Base-by-base conservation (phyloP, 805 yeast genomes). In the Blastobotrys americana region DNA sequence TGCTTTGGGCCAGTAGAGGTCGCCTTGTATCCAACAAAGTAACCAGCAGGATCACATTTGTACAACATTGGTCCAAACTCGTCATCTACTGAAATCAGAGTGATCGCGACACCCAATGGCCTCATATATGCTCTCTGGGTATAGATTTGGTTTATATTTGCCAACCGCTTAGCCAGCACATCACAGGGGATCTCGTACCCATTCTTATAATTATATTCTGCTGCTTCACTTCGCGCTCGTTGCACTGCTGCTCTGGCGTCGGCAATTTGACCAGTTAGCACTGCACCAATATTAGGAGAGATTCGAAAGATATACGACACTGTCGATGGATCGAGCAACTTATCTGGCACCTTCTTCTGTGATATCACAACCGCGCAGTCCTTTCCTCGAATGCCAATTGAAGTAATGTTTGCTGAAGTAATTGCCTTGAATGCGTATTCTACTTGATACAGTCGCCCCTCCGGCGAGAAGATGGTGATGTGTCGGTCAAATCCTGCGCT, bases 111-210 rank as follows among this genome's bases (percentile, higher is more conserved):
- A 33, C 98, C 98, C 54, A 88, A 72, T 20, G 98, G 98, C 67
- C 98, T 80, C 97, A 93, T 93, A 66, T 90, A 90, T 8, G 97
- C 97, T 61, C 97, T 77, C 68, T 93, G 98, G 35, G 98, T 93
- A 66, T 88, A 93, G 51, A 93, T 78, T 71, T 93, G 98, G 41
- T 95, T 84, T 60, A 88, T 69, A 64, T 93, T 93, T 45, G 97
- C 97, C 84, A 93, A 82, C 63, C 97, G 77, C 69, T 90, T 90
- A 34, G 96, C 85, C 57, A 89, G 71, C 21, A 84, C 86, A 60
- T 87, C 96, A 51, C 85, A 86, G 2, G 97, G 97, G 87, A 93
- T 89, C 61, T 86, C 96, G 63, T 88, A 93, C 34, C 98, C 98
- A 64, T 86, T 85, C 63, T 85, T 83, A 70, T 90, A 90, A 59